Percentiles rank a stretch among this genome's conserved stretches.
phyloP scores from a whole-genome alignment of 257 asterid genomes.

The Mitragyna speciosa region DNA sequence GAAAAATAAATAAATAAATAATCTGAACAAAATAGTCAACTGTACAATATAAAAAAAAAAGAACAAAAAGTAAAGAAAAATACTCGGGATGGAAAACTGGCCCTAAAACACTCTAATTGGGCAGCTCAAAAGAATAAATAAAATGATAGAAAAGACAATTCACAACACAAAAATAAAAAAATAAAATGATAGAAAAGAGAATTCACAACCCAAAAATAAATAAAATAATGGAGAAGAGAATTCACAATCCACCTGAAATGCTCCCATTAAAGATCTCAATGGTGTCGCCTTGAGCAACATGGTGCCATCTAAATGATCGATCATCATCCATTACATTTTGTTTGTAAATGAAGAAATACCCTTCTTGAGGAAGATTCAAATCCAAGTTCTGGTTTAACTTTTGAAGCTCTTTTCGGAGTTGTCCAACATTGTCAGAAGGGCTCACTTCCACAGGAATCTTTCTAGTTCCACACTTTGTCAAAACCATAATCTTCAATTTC shows the following conservation, averaged over 20 bases:
- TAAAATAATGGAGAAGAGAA: neutral
- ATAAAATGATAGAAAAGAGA: neutral
- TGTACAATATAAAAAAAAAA: too few species aligned
- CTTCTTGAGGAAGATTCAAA: conserved; percentile 52
- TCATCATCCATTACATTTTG: conserved; percentile 77
- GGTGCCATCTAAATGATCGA: conserved; percentile 65
- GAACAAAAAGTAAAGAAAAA: too few species aligned
- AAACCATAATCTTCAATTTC: conserved; percentile 35
- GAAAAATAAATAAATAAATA: too few species aligned
- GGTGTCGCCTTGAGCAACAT: conserved; percentile 56
- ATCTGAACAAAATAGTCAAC: neutral
- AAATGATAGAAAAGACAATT: too few species aligned
- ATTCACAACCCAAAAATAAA: too few species aligned
- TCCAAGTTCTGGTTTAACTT: conserved; percentile 32
- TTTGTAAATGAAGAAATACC: conserved; percentile 62
- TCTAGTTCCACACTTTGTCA: conserved; percentile 35
- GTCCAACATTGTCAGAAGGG: conserved; percentile 46
- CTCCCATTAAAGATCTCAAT: conserved; percentile 67
- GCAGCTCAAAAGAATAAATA: neutral
- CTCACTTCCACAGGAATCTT: conserved; percentile 50
- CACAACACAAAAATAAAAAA: neutral
- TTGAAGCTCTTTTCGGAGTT: conserved; percentile 46
- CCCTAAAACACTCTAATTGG: neutral
- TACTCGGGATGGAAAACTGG: too few species aligned
- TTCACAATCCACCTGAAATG: conserved; percentile 54